Evolutionary conservation across 1,139 yeast species (phyloP), one percentile per base, ranked within the genome.

Genomic region (Waltiozyma sp.): DNA sequence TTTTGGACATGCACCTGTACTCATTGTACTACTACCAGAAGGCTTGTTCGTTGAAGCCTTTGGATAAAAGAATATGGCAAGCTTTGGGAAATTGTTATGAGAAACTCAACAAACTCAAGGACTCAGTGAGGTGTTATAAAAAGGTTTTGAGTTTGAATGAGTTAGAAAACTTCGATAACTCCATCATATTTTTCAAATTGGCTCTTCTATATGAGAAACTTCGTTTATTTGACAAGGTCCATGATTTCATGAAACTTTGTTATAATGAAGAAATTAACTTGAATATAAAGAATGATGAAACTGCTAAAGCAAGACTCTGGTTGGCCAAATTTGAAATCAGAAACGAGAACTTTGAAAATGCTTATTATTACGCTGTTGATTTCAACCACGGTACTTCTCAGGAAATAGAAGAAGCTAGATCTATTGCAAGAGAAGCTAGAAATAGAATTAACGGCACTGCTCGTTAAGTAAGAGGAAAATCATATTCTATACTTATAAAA

Each of bases 1-100:
- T 93, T 16, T 68, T 91, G 46, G 97, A 91, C 54, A 89, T 89
- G 96, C 94, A 86, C 60, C 70, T 87, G 52, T 93, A 89, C 57
- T 91, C 97, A 0, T 67, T 89, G 37, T 89, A 88, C 61, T 91
- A 93, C 59, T 93, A 87, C 59, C 96, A 91, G 62, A 71, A 86
- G 41, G 96, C 97, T 0, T 84, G 96, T 37, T 76, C 86, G 19
- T 69, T 93, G 49, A 89, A 84, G 54, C 97, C 97, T 1, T 64
- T 79, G 45, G 99, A 93, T 60, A 82, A 83, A 52, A 68, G 98
- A 50, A 88, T 91, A 89, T 93, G 98, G 99, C 87, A 81, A 52
- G 97, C 98, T 0, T 71, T 89, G 40, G 98, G 93, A 0, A 80
- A 82, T 53, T 87, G 97, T 61, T 88, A 80, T 61, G 94, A 87